Evolutionary conservation across 805 yeast genomes (phyloP).

Genomic region (Candida patagonica): DNA sequence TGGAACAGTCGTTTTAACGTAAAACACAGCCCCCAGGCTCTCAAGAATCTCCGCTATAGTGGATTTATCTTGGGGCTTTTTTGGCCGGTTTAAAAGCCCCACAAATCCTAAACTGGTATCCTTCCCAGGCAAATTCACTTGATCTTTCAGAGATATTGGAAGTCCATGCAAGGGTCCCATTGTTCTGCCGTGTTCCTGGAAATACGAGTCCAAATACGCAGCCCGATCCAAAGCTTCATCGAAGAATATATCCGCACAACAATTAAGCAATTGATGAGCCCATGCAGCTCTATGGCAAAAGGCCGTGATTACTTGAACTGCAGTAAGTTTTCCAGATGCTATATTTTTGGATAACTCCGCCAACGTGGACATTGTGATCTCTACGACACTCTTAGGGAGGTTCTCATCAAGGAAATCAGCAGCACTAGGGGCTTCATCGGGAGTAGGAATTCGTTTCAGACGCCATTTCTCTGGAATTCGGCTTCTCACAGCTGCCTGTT

Average conservation of each 20-base stretch:
- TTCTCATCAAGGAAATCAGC: conserved; percentile 6
- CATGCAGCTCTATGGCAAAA: conserved; percentile 50
- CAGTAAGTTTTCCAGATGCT: conserved; percentile 32
- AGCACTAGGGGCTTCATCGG: conserved; percentile 10
- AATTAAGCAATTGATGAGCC: conserved; percentile 44
- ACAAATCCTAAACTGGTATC: conserved; percentile 40
- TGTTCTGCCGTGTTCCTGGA: conserved; percentile 35
- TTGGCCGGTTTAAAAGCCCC: conserved; percentile 28
- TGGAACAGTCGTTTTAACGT: conserved; percentile 46
- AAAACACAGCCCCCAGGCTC: conserved; percentile 44
- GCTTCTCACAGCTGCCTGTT: conserved; percentile 5
- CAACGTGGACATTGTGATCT: conserved; percentile 7
- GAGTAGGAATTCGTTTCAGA: conserved; percentile 4
- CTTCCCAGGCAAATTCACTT: conserved; percentile 38
- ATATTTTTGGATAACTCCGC: conserved; percentile 31
- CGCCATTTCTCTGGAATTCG: conserved; percentile 10
- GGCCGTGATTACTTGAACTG: conserved; percentile 42
- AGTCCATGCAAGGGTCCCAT: conserved; percentile 60
- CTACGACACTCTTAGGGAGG: conserved; percentile 4
- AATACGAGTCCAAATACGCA: conserved; percentile 45
- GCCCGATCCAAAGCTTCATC: conserved; percentile 53
- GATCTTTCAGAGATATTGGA: conserved; percentile 54
- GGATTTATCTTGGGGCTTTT: conserved; percentile 24
- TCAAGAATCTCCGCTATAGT: conserved; percentile 34
- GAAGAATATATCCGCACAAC: conserved; percentile 36